phyloP scores from a whole-genome alignment of 1,139 yeast species.

The Kazachstania sp. region DNA sequence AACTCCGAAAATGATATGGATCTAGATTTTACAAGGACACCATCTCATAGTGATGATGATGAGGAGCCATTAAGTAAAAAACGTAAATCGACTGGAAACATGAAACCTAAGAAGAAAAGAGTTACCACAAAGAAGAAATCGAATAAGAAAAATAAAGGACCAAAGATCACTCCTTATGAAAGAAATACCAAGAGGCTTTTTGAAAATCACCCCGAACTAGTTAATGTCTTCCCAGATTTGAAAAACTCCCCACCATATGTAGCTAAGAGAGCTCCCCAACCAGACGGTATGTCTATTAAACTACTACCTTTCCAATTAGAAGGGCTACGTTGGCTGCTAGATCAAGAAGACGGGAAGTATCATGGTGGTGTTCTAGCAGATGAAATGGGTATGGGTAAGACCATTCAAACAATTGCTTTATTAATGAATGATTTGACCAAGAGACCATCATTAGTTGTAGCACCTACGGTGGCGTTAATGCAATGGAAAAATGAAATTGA shows the following conservation, averaged over 20 bases:
- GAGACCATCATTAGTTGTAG: constrained; percentile 79
- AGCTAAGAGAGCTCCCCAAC: constrained; percentile 63
- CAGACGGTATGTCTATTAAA: constrained; percentile 63
- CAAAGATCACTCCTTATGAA: constrained; percentile 59
- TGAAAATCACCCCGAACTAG: constrained; percentile 69
- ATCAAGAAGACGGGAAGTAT: constrained; percentile 69
- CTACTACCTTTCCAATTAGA: constrained; percentile 87
- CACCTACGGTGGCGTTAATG: constrained; percentile 96
- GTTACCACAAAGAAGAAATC: no score
- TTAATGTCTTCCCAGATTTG: constrained; percentile 61
- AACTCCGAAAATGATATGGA: constrained; percentile 13
- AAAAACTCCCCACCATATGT: constrained; percentile 41
- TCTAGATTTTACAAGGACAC: no score
- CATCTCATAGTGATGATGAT: constrained; percentile 8
- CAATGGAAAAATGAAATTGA: constrained; percentile 96
- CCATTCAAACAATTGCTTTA: constrained; percentile 87
- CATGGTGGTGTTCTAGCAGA: constrained; percentile 95
- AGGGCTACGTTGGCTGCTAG: constrained; percentile 80
- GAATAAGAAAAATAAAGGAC: constrained; percentile 36
- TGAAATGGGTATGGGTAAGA: constrained; percentile 99
- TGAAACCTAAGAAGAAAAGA: constrained; percentile 19
- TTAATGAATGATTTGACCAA: constrained; percentile 59
- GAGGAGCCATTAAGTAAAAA: constrained; percentile 23
- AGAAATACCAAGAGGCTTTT: constrained; percentile 57
- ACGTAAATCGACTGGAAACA: constrained; percentile 16